Evolutionary conservation across 495 filamentous ascomycete species (phyloP), one percentile per base, ranked within the genome.

Genomic region (Clohesyomyces aquaticus): DNA sequence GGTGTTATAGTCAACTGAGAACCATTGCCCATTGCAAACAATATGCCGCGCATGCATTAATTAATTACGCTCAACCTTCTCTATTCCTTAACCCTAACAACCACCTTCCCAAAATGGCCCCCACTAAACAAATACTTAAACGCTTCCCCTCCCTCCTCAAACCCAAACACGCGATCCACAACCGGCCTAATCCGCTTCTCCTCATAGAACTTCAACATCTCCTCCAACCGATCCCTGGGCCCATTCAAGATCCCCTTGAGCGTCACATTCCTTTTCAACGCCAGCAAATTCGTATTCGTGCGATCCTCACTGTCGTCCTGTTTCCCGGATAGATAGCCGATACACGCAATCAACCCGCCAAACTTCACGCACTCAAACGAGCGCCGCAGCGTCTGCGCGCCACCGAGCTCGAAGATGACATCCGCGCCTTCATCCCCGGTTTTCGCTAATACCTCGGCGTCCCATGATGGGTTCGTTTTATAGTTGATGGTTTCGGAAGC

Each of bases 361-460:
- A 79, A 78, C 8, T 72, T 72, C 10, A 81, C 69, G 32, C 74
- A 74, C 9, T 77, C 73, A 57, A 81, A 77, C 2, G 71, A 74
- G 49, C 75, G 72, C 18, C 61, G 68, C 42, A 82, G 53, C 9
- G 81, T 84, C 16, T 69, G 51, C 26, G 77, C 75, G 9, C 81
- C 81, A 1, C 80, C 81, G 59, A 78, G 75, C 61, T 85, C 81
- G 35, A 85, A 69, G 29, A 85, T 78, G 46, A 80, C 72, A 60
- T 81, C 77, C 0, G 73, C 79, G 35, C 79, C 79, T 10, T 72
- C 55, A 26, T 65, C 68, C 14, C 56, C 29, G 4, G 80, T 81
- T 6, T 74, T 19, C 16, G 68, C 61, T 62, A 80, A 48, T 0
- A 80, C 79, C 50, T 68, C 72, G 8, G 69, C 55, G 26, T 80